These are phyloP conservation scores for Berberis vulgaris DNA, from an alignment of 164 flowering plant genomes.

Conservation along the genomic window DNA sequence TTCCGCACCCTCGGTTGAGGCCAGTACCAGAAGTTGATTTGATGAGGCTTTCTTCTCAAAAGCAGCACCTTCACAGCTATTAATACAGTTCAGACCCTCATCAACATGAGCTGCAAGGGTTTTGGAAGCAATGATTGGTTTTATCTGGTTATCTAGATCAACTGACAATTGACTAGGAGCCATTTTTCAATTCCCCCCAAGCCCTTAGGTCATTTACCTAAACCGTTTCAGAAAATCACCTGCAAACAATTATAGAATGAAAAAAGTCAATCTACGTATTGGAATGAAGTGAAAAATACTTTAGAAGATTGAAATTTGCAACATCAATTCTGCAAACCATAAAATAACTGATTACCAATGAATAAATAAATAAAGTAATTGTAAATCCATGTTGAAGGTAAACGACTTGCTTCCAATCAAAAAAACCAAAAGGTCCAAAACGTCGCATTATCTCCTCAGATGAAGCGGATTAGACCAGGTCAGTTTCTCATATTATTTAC, in stretches of 20 bases:
- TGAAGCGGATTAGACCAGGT: too few species aligned
- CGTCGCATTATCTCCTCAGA: neutral
- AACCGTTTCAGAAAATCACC: neutral
- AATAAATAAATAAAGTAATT: neutral
- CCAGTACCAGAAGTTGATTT: conserved; percentile 20
- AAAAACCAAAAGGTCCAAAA: neutral
- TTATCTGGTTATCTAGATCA: conserved; percentile 9
- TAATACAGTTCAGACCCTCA: conserved; percentile 20
- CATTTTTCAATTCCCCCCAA: conserved; percentile 18
- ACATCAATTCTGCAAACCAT: neutral
- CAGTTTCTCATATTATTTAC: too few species aligned
- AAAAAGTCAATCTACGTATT: neutral
- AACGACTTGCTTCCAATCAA: neutral
- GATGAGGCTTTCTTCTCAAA: conserved; percentile 19
- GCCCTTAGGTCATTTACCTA: neutral
- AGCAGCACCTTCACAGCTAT: conserved; percentile 26
- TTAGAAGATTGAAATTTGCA: neutral
- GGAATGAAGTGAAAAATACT: neutral
- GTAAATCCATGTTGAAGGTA: neutral
- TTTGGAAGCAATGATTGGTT: conserved; percentile 10
- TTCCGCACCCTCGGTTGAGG: conserved; percentile 18
- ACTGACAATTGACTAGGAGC: conserved; percentile 25
- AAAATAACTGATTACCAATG: neutral
- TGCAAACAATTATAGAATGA: neutral
- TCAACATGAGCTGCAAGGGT: conserved; percentile 11